Conservation (phyloP, 352 stramenopile genomes). For the Phytophthora brassicae region DNA sequence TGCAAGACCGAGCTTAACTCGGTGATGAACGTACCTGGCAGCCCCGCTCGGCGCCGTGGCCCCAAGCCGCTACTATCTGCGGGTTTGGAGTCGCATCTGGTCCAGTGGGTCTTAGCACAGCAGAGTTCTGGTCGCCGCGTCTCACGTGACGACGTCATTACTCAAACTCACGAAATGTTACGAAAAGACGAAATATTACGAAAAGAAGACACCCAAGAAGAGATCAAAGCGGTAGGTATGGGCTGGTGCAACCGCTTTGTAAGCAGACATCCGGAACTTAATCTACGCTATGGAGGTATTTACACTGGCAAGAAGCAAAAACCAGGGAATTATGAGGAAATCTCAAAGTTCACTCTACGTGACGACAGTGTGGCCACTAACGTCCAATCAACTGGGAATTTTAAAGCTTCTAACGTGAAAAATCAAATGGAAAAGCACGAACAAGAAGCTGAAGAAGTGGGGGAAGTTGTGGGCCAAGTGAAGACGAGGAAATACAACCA, state of each 20-base stretch:
- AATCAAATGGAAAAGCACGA: neutral
- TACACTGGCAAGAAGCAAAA: neutral
- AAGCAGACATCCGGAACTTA: conserved; percentile 14
- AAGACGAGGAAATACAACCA: conserved; percentile 27
- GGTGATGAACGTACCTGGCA: neutral
- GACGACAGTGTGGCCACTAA: neutral
- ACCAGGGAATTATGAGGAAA: neutral
- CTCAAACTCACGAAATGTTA: conserved; percentile 10
- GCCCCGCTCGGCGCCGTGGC: conserved; percentile 8
- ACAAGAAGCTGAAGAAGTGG: neutral
- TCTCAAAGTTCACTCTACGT: neutral
- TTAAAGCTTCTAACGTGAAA: neutral
- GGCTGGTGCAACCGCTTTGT: conserved; percentile 32
- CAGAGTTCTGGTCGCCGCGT: conserved; percentile 16
- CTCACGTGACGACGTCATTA: conserved; percentile 21
- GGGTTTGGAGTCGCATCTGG: conserved; percentile 12
- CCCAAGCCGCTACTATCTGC: conserved; percentile 22
- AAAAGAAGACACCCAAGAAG: neutral
- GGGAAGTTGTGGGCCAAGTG: neutral
- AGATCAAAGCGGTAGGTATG: conserved; percentile 14
- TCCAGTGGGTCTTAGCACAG: conserved; percentile 12
- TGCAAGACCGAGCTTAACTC: no score
- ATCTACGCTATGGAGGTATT: conserved; percentile 6
- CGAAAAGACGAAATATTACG: conserved; percentile 4
- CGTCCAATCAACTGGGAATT: neutral